Percentiles rank a stretch among this genome's conserved stretches.
These are phyloP conservation scores for Solanum ahanhuiri DNA, from an alignment of 257 asterid genomes.

Conservation along the genomic window DNA sequence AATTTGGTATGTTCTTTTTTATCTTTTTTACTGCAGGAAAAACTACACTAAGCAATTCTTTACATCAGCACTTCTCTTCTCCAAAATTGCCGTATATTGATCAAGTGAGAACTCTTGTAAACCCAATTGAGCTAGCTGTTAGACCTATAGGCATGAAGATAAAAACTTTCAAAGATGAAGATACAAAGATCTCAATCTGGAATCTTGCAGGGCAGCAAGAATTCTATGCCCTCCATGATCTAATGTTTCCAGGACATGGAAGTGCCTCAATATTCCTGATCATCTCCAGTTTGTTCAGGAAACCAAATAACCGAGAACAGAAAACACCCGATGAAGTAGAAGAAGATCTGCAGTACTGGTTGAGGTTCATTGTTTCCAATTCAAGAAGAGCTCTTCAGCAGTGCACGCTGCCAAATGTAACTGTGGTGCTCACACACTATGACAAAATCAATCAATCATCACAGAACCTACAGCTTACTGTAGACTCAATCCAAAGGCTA, in stretches of 20 bases:
- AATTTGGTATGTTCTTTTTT: not conserved
- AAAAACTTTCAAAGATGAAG: conserved; percentile 52
- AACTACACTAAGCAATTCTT: conserved; percentile 48
- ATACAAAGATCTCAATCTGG: conserved; percentile 67
- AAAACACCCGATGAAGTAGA: conserved; percentile 46
- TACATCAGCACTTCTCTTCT: conserved; percentile 46
- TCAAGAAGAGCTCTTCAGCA: conserved; percentile 64
- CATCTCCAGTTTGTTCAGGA: conserved; percentile 48
- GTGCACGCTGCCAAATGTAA: conserved; percentile 64
- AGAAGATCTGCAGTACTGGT: conserved; percentile 79
- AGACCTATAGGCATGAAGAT: conserved; percentile 49
- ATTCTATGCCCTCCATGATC: conserved; percentile 52
- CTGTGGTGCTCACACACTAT: conserved; percentile 69
- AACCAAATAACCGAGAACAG: conserved; percentile 48
- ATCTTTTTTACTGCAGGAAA: conserved; percentile 39
- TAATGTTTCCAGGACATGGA: conserved; percentile 79
- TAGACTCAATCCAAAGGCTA: conserved; percentile 32
- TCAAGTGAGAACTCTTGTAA: conserved; percentile 59
- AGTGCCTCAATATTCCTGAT: conserved; percentile 59
- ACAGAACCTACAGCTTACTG: conserved; percentile 30
- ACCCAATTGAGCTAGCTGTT: conserved; percentile 71
- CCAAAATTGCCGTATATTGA: conserved; percentile 44
- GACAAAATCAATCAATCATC: conserved; percentile 55
- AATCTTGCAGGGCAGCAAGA: conserved; percentile 74
- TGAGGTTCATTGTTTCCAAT: conserved; percentile 62